Evolutionary conservation across 1,284 basidiomycete genomes (phyloP).

Genomic region (Veloporphyrellus conicus): DNA sequence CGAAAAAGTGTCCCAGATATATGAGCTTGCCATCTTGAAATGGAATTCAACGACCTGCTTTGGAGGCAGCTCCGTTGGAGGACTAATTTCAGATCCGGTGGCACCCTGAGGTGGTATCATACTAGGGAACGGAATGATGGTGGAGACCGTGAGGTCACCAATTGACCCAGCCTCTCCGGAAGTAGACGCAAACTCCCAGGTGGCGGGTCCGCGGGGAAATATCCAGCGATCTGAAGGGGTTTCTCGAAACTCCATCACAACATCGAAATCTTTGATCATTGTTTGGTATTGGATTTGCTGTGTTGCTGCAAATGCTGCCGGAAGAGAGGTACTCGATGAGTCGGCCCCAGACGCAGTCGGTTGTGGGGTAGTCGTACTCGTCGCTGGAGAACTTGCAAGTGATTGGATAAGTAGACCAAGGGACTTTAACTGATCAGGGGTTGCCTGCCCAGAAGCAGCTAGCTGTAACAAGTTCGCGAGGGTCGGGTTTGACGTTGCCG

Average conservation of each 20-base stretch:
- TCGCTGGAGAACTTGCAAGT: constrained; percentile 32
- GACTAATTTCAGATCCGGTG: constrained; percentile 11
- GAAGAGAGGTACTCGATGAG: constrained; percentile 12
- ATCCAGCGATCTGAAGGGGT: constrained; percentile 56
- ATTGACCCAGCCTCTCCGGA: constrained; percentile 18
- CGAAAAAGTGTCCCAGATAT: constrained; percentile 51
- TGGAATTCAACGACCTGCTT: constrained; percentile 44
- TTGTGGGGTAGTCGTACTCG: constrained; percentile 17
- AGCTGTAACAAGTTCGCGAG: constrained; percentile 59
- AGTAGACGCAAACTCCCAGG: constrained; percentile 39
- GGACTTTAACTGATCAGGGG: constrained; percentile 56
- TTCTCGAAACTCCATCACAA: constrained; percentile 68
- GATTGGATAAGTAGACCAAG: constrained; percentile 63
- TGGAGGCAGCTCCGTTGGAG: constrained; percentile 5
- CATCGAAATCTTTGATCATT: constrained; percentile 52
- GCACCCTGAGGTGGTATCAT: constrained; percentile 12
- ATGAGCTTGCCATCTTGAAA: constrained; percentile 42
- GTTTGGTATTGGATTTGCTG: constrained; percentile 23
- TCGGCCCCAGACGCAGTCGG: constrained; percentile 8
- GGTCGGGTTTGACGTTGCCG: constrained; percentile 58
- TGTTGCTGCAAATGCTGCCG: constrained; percentile 11
- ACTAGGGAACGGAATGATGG: constrained; percentile 35
- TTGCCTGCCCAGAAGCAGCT: constrained; percentile 56
- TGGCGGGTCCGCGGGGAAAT: constrained; percentile 55
- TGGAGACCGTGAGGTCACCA: constrained; percentile 40